Base-by-base conservation (phyloP, 345 rosid species). In the Salix dunnii region DNA sequence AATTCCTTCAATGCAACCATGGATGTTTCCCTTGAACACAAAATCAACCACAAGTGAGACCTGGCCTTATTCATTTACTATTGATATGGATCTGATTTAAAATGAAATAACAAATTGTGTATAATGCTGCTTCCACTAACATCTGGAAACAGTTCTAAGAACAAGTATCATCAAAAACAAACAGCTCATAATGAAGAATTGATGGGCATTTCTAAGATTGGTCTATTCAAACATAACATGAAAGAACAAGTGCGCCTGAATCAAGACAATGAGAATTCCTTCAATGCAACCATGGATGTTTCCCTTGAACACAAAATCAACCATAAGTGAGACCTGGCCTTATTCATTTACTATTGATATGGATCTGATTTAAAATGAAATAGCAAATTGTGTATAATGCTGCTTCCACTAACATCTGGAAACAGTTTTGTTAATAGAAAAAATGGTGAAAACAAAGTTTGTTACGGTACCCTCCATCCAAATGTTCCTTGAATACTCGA, bases 401-500 rank as follows among this genome's bases (percentile, higher is more conserved):
- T 25, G 49, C 68, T 20, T 67, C 27, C 18, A 40, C 28, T 16
- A 40, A 36, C 43, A n/a, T 68, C 55, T 28, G 20, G 23, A 69
- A 46, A 76, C 43, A 20, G 23, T 61, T 60, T 42, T 14, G 9
- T 16, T 31, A 7, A 23, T 5, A 31, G 17, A 33, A 60, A 31
- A 16, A 43, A 2, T 60, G 62, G 8, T 60, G 12, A 16, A 38
- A 16, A 21, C 40, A 28, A 28, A 28, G 21, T 8, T 68, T 43
- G 23, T 11, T 25, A 38, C 4, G 1, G 53, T 90, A 94, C 98
- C 98, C 97, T 81, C 98, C 98, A 86, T 92, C 94, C 78, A 94
- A 67, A 81, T 94, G 98, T 82, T 94, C 98, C 89, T 92, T 94
- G 85, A 92, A 94, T 82, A 92, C 85, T 74, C 84, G 85, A 81